Conservation (phyloP, 257 asterid species). For the Nicotiana noctiflora region DNA sequence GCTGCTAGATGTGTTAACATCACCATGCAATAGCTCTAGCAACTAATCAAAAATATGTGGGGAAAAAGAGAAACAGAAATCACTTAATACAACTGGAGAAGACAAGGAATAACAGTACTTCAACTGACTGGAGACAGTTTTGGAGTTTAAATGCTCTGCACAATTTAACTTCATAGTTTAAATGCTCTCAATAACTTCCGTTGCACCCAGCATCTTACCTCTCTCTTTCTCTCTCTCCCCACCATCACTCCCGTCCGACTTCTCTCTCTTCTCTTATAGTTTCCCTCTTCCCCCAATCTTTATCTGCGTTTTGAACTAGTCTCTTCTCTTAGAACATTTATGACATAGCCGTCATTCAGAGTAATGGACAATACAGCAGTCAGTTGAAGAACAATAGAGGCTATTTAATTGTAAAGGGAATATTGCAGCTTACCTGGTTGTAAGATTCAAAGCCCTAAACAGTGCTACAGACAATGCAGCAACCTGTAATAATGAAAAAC, state of each 20-base stretch:
- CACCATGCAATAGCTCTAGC: not conserved
- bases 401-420: not conserved
- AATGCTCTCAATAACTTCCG: not conserved
- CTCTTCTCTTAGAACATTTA: not conserved
- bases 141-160: not conserved
- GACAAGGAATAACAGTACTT: not conserved
- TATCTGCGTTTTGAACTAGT: not conserved
- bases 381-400: not conserved
- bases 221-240: not conserved
- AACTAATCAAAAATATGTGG: not conserved
- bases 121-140: not conserved
- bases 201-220: not conserved
- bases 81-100: not conserved
- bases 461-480: constrained; percentile 82
- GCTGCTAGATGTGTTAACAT: not conserved
- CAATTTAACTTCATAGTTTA: not conserved
- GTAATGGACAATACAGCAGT: not conserved
- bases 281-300: not conserved
- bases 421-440: constrained; percentile 50
- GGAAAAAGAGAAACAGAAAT: not conserved
- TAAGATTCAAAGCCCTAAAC: constrained; percentile 82
- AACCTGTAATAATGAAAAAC: constrained; percentile 37
- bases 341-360: not conserved
- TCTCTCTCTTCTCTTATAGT: not conserved
- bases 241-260: not conserved